Conservation (phyloP, 2,329 filamentous ascomycete genomes). For the Fusarium longipes region DNA sequence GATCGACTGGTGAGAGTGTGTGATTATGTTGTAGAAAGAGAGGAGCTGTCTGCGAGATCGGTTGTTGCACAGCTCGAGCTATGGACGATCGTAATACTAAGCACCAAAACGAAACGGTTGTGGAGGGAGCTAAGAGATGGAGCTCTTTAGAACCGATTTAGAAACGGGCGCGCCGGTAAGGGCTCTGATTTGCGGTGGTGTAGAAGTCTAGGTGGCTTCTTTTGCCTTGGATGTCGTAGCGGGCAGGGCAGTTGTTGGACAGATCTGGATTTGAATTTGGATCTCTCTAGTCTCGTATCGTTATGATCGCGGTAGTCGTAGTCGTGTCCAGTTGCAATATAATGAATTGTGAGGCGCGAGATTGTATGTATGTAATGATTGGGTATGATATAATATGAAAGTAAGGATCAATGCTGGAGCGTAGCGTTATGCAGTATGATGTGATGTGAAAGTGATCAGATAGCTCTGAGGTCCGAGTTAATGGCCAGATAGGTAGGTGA, state of each 20-base stretch:
- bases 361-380: neutral
- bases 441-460: conserved; percentile 8
- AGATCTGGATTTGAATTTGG: neutral
- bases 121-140: conserved; percentile 15
- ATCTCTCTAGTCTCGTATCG: conserved; percentile 11
- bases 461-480: conserved; percentile 17
- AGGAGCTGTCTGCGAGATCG: neutral
- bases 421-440: conserved; percentile 28
- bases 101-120: conserved; percentile 29
- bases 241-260: neutral
- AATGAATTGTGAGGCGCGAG: neutral
- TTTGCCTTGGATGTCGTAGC: neutral
- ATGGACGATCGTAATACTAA: conserved; percentile 22
- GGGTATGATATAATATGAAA: conserved; percentile 14
- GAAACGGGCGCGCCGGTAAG: conserved; percentile 19
- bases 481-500: conserved; percentile 38
- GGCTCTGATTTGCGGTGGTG: conserved; percentile 3
- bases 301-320: conserved; percentile 28
- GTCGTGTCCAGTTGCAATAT: conserved; percentile 28
- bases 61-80: conserved; percentile 10
- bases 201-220: neutral
- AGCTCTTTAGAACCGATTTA: conserved; percentile 30
- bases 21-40: neutral
- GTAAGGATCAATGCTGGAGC: conserved; percentile 6
- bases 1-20: neutral